Evolutionary conservation across 2,329 filamentous ascomycete genomes (phyloP), one percentile per base, ranked within the genome.

Genomic region (Aspergillus sp.): DNA sequence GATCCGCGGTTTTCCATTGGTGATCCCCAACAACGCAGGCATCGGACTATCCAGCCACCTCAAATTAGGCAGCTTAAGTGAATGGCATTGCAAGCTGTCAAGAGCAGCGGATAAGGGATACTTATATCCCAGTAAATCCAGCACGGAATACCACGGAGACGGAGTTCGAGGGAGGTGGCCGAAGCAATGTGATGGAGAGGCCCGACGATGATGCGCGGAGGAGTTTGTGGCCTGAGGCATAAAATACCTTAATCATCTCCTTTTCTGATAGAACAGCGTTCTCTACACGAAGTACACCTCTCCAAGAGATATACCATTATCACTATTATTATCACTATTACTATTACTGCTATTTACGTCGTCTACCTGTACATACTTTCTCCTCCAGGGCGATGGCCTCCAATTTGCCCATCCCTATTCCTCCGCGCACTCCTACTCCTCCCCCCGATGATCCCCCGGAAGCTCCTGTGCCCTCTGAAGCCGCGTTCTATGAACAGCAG

Each of bases 351-450:
- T 19, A 19, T 19, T 19, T 19, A 38, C 51, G 35, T 36, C 53
- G 38, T 46, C 47, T 41, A 27, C 27, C 27, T 7, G 19, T 26
- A 39, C 36, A 39, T 19, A 8, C 7, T 39, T 4, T 12, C 19
- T 39, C 9, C 12, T 35, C 36, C 7, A 40, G 35, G 39, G 47
- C 48, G 39, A 85, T 84, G 81, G 79, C 79, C 52, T 75, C 79
- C 48, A 72, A 71, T 54, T 72, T 80, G 53, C 76, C 79, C 44
- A 73, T 81, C 52, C 79, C 79, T 48, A 64, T 75, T 38, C 80
- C 79, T 50, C 81, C 82, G 47, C 74, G 79, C 55, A 83, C 82
- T 30, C 81, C 81, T 8, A 82, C 82, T 56, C 82, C 81, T 54
- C 81, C 81, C 52, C 73, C 77, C 58, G 75, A 79, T 53, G 71